Evolutionary conservation across 495 filamentous ascomycete species (phyloP), one percentile per base, ranked within the genome.

Genomic region (Penicillium lagena): DNA sequence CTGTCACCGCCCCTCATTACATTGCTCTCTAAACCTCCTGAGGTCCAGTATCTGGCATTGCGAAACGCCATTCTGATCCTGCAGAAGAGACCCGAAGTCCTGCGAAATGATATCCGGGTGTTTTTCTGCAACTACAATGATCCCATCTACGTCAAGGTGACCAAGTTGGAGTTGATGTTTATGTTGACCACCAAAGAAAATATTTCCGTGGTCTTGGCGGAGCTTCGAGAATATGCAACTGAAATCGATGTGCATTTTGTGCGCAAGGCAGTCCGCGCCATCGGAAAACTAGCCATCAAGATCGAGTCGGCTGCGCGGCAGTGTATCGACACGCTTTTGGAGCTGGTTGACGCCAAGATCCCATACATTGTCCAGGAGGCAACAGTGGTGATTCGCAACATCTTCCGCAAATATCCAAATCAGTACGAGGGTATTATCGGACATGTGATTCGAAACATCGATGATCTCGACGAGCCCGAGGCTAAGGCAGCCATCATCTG

Each of bases 41-140:
- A 99, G 63, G 90, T 98, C 5, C 93, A 99, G 62, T 99, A 99
- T 56, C 77, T 99, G 9, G 93, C 90, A 2, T 75, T 99, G 9
- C 78, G 94, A 45, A 99, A 99, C 67, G 94, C 94, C 5, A 76
- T 97, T 12, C 72, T 99, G 12, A 96, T 98, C 49, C 70, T 99
- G 39, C 93, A 99, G 61, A 80, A 93, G 49, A 77, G 90, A 42
- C 93, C 93, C 1, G 93, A 97, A 52, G 90, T 99, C 3, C 71
- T 99, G 7, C 79, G 93, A 33, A 97, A 96, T 64, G 93, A 99
- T 65, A 95, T 99, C 45, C 79, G 93, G 9, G 91, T 97, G 37
- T 99, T 99, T 68, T 98, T 98, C 67, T 99, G 93, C 78, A 99
- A 99, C 76, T 99, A 99, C 71, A 99, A 99, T 54, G 93, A 99